A percentile compares a stretch with the other conserved stretches of the same genome.
Evolutionary conservation across 345 rosid species (phyloP).

Genomic region (Isatis tinctoria): DNA sequence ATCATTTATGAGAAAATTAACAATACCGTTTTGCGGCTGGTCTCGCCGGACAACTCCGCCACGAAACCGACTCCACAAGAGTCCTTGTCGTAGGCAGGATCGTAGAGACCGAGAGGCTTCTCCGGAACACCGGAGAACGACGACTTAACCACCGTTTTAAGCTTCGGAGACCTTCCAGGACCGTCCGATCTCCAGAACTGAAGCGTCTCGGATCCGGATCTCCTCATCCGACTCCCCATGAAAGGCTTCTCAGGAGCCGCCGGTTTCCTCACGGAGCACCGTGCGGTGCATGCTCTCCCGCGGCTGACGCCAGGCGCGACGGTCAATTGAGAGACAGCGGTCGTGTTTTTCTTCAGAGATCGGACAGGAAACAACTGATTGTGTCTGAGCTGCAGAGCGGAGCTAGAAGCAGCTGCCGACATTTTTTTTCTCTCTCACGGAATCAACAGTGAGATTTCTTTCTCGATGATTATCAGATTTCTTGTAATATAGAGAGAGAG

Average conservation of each 20-base stretch:
- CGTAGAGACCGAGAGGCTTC: constrained; percentile 94
- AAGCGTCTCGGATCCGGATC: constrained; percentile 50
- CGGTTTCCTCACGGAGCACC: constrained; percentile 39
- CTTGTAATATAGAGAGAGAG: neutral
- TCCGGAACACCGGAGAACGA: constrained; percentile 84
- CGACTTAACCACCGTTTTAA: constrained; percentile 58
- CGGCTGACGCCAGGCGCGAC: constrained; percentile 29
- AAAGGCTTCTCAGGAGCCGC: constrained; percentile 39
- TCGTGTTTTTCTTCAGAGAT: constrained; percentile 19
- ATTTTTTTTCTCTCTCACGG: constrained; percentile 25
- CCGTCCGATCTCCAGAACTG: constrained; percentile 80
- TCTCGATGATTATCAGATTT: neutral
- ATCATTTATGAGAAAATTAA: neutral
- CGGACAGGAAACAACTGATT: constrained; percentile 26
- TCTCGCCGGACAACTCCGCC: constrained; percentile 84
- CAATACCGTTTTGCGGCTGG: constrained; percentile 83
- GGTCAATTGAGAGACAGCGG: constrained; percentile 38
- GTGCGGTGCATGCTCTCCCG: constrained; percentile 10
- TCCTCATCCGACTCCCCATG: constrained; percentile 47
- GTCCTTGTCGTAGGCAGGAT: constrained; percentile 90
- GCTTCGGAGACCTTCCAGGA: constrained; percentile 68
- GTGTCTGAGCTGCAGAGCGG: constrained; percentile 38
- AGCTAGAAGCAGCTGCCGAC: constrained; percentile 49
- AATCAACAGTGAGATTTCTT: neutral
- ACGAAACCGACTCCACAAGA: constrained; percentile 99